A percentile compares a stretch with the other conserved stretches of the same genome.
Evolutionary conservation across 2,329 filamentous ascomycete species (phyloP).

Genomic region (Paraphoma sp.): DNA sequence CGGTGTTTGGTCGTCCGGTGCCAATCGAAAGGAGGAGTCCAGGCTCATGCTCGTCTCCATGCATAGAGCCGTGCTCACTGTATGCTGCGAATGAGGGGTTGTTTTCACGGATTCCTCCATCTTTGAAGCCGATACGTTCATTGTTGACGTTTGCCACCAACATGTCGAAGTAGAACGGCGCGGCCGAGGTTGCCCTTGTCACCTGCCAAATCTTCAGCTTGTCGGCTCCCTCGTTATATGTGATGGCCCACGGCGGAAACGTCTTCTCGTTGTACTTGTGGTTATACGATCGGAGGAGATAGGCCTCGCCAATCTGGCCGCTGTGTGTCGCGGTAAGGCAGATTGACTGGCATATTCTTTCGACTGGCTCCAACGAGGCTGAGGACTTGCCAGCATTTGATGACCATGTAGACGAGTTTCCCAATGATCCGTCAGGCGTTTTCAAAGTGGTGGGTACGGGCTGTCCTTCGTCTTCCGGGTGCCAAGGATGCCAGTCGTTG

Average conservation of each 20-base stretch:
- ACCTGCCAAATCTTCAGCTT: constrained; percentile 59
- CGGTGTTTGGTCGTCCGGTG: constrained; percentile 54
- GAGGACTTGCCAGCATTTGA: constrained; percentile 7
- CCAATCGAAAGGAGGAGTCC: constrained; percentile 56
- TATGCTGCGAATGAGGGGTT: constrained; percentile 57
- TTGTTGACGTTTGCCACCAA: constrained; percentile 51
- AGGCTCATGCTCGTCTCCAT: constrained; percentile 52
- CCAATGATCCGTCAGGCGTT: constrained; percentile 12
- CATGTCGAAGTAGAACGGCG: constrained; percentile 60
- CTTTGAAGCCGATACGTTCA: constrained; percentile 53
- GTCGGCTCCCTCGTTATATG: constrained; percentile 57
- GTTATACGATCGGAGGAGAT: constrained; percentile 57
- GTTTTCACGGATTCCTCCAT: constrained; percentile 59
- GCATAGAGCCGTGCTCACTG: constrained; percentile 55
- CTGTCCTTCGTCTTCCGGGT: constrained; percentile 9
- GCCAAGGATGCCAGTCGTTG: constrained; percentile 55
- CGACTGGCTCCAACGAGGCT: constrained; percentile 21
- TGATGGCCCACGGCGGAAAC: constrained; percentile 53
- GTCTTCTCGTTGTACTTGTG: constrained; percentile 52
- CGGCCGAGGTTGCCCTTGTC: constrained; percentile 60
- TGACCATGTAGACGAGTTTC: constrained; percentile 30
- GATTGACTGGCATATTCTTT: constrained; percentile 51
- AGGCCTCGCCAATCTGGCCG: constrained; percentile 54
- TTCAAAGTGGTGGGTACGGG: constrained; percentile 24
- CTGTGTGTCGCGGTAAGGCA: constrained; percentile 59